Evolutionary conservation across 805 yeast species (phyloP).

Genomic region (Ogataea minuta): DNA sequence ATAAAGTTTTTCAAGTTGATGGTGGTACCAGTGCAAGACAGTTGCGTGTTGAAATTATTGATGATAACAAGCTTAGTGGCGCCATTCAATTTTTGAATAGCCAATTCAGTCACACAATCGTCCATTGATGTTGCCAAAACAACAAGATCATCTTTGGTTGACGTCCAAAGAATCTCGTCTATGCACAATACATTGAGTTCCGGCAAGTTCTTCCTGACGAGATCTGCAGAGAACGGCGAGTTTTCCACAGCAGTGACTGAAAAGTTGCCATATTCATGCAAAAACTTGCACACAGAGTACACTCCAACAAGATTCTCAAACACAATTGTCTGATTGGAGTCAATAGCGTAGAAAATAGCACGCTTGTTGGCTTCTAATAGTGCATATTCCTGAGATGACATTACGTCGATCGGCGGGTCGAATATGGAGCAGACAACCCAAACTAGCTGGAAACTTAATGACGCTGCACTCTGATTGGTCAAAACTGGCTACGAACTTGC

Average conservation of each 20-base stretch:
- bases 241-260: constrained; percentile 12
- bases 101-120: constrained; percentile 4
- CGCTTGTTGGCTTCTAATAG: constrained; percentile 4
- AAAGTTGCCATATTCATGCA: constrained; percentile 7
- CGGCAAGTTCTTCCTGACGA: constrained; percentile 6
- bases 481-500: background rate
- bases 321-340: constrained; percentile 5
- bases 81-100: background rate
- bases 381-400: constrained; percentile 6
- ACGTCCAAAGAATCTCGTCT: constrained; percentile 2
- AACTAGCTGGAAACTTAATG: background rate
- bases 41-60: constrained; percentile 3
- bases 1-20: constrained; percentile 1
- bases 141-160: background rate
- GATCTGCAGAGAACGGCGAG: constrained; percentile 10
- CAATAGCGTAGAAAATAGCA: constrained; percentile 16
- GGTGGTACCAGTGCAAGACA: background rate
- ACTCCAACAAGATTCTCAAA: constrained; percentile 13
- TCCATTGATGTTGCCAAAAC: constrained; percentile 3
- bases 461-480: constrained; percentile 3
- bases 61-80: constrained; percentile 11
- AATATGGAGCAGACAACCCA: background rate
- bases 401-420: background rate
- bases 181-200: background rate
- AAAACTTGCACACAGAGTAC: constrained; percentile 8